A percentile compares a stretch with the other conserved stretches of the same genome.
Evolutionary conservation across 2,329 filamentous ascomycete species (phyloP).

Genomic region (Fusarium coffeatum): DNA sequence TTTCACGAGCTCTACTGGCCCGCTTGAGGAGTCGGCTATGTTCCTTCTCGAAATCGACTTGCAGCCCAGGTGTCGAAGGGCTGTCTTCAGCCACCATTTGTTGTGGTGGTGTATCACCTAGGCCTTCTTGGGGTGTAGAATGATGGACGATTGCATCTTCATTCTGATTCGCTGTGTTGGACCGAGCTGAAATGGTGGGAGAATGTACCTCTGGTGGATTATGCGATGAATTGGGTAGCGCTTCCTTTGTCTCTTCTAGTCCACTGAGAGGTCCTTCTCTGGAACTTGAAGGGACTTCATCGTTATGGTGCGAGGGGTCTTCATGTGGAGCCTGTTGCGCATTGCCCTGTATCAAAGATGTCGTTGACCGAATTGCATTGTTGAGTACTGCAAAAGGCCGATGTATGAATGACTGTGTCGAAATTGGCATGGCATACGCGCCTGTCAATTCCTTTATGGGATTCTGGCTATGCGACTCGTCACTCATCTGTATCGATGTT

Average conservation of each 20-base stretch:
- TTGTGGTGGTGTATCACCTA: neutral
- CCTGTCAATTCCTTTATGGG: constrained; percentile 18
- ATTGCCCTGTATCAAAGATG: constrained; percentile 14
- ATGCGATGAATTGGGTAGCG: neutral
- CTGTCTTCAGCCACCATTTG: constrained; percentile 8
- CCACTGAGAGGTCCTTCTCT: neutral
- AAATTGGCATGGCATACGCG: neutral
- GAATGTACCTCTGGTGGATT: constrained; percentile 2
- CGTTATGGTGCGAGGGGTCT: constrained; percentile 3
- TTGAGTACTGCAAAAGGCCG: constrained; percentile 17
- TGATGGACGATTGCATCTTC: constrained; percentile 17
- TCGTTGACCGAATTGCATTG: constrained; percentile 19
- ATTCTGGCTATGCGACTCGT: constrained; percentile 3
- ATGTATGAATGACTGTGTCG: constrained; percentile 26
- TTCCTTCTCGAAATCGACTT: constrained; percentile 23
- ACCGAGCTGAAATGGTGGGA: constrained; percentile 2
- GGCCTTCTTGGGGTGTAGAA: constrained; percentile 10
- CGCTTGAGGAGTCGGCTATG: constrained; percentile 55
- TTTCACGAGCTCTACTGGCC: constrained; percentile 71
- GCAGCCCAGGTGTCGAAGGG: constrained; percentile 18
- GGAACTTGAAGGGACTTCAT: constrained; percentile 1
- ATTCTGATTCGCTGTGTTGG: constrained; percentile 6
- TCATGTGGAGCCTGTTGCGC: neutral
- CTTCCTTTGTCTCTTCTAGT: constrained; percentile 4
- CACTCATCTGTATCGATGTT: constrained; percentile 18